A percentile compares a stretch with the other conserved stretches of the same genome.
These are phyloP conservation scores for Alternaria brassicicola DNA, from an alignment of 2,329 filamentous ascomycete species.

Conservation along the genomic window DNA sequence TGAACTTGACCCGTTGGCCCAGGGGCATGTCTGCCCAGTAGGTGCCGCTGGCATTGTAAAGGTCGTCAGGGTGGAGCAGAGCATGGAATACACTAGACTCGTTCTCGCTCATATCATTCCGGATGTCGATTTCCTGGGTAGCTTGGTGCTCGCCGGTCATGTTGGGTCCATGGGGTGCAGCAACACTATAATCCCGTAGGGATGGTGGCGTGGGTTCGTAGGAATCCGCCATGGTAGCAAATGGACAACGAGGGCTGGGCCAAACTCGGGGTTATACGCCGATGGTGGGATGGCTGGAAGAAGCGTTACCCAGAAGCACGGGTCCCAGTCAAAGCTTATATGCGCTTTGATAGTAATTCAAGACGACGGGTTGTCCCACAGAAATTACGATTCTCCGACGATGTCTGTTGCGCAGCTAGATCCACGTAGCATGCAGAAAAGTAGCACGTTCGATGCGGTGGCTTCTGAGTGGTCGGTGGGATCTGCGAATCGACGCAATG, in stretches of 20 bases:
- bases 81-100: constrained; percentile 74
- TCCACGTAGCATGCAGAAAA: constrained; percentile 18
- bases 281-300: background rate
- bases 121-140: constrained; percentile 47
- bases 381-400: background rate
- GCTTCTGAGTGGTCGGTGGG: constrained; percentile 26
- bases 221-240: constrained; percentile 37
- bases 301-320: constrained; percentile 1
- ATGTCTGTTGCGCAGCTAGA: constrained; percentile 2
- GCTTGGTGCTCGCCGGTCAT: constrained; percentile 52
- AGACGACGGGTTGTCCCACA: background rate
- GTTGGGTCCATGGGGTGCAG: constrained; percentile 58
- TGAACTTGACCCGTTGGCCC: constrained; percentile 73
- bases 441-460: constrained; percentile 24
- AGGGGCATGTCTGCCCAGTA: constrained; percentile 93
- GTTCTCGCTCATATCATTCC: constrained; percentile 59
- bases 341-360: constrained; percentile 5
- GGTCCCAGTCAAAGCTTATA: constrained; percentile 18
- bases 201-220: constrained; percentile 18
- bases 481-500: constrained; percentile 9
- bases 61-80: constrained; percentile 86
- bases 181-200: constrained; percentile 55
- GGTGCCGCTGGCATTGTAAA: constrained; percentile 77
- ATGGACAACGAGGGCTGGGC: background rate
- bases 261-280: background rate